A percentile compares a stretch with the other conserved stretches of the same genome.
These are phyloP conservation scores for Smallanthus sonchifolius DNA, from an alignment of 129 eudicot genomes.

Conservation along the genomic window DNA sequence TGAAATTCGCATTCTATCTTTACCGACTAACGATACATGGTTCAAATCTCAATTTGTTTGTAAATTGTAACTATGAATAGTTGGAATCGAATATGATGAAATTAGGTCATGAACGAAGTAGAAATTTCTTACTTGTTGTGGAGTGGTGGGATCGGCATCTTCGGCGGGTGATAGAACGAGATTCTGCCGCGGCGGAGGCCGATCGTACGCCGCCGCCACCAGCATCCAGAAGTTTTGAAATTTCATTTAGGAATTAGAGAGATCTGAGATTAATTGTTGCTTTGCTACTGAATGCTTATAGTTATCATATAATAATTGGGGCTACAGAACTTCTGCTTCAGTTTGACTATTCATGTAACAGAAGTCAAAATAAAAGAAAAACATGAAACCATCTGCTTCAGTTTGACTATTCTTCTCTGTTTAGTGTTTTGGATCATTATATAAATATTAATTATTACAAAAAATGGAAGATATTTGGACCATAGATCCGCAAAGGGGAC, in stretches of 20 bases:
- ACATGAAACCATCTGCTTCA: too few species aligned
- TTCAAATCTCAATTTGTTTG: background rate
- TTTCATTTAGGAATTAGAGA: slow-evolving; percentile 7
- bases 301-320: background rate
- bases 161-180: slow-evolving; percentile 7
- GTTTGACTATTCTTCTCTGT: too few species aligned
- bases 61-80: background rate
- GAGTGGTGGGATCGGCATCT: slow-evolving; percentile 32
- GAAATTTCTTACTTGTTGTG: slow-evolving; percentile 41
- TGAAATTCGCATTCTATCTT: slow-evolving; percentile 57
- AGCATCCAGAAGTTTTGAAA: background rate
- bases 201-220: slow-evolving; percentile 23
- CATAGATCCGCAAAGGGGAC: too few species aligned
- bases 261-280: background rate
- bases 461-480: too few species aligned
- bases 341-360: background rate
- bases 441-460: too few species aligned
- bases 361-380: too few species aligned
- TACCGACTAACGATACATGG: slow-evolving; percentile 52
- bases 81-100: background rate
- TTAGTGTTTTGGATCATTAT: too few species aligned
- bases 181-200: slow-evolving; percentile 41
- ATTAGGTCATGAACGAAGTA: background rate
- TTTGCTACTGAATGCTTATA: background rate
- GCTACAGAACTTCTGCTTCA: background rate